These are phyloP conservation scores for Agaricus subrufescens DNA, from an alignment of 768 basidiomycete species.

Conservation along the genomic window DNA sequence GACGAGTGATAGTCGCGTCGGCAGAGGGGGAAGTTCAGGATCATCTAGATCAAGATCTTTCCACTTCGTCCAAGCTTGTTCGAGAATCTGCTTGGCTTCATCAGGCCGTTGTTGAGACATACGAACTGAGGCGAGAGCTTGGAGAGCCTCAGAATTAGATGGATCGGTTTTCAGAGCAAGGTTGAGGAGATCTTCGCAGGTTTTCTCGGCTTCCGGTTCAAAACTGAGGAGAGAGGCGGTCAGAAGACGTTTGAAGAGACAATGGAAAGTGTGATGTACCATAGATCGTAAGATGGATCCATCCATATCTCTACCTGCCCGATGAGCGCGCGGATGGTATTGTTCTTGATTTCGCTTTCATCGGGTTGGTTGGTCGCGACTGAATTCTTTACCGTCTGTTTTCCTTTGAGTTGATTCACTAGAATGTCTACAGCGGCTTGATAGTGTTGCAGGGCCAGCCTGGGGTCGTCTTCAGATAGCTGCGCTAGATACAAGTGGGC, in stretches of 20 bases:
- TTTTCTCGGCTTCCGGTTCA: conserved; percentile 76
- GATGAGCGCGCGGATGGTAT: conserved; percentile 73
- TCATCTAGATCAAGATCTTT: conserved; percentile 75
- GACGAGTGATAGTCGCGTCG: conserved; percentile 68
- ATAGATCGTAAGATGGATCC: conserved; percentile 84
- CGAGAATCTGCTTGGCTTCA: conserved; percentile 69
- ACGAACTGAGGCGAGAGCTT: conserved; percentile 78
- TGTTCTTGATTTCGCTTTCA: conserved; percentile 58
- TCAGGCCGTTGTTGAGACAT: conserved; percentile 84
- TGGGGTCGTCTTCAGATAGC: conserved; percentile 72
- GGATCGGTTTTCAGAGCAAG: conserved; percentile 73
- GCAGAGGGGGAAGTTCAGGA: conserved; percentile 63
- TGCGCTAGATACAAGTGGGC: conserved; percentile 60
- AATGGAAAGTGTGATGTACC: conserved; percentile 38
- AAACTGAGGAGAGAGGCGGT: conserved; percentile 41
- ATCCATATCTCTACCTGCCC: conserved; percentile 97
- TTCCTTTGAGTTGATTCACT: conserved; percentile 69
- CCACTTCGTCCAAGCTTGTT: conserved; percentile 64
- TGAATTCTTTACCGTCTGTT: conserved; percentile 45
- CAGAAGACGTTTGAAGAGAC: not conserved
- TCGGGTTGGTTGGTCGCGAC: conserved; percentile 28
- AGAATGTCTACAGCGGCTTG: conserved; percentile 75
- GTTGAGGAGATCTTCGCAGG: conserved; percentile 72
- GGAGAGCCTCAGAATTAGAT: conserved; percentile 72
- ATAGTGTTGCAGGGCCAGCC: conserved; percentile 69